Percentiles rank a stretch among this genome's conserved stretches.
phyloP scores from a whole-genome alignment of 352 stramenopile species.

The Globisporangium rhizosaccharum region DNA sequence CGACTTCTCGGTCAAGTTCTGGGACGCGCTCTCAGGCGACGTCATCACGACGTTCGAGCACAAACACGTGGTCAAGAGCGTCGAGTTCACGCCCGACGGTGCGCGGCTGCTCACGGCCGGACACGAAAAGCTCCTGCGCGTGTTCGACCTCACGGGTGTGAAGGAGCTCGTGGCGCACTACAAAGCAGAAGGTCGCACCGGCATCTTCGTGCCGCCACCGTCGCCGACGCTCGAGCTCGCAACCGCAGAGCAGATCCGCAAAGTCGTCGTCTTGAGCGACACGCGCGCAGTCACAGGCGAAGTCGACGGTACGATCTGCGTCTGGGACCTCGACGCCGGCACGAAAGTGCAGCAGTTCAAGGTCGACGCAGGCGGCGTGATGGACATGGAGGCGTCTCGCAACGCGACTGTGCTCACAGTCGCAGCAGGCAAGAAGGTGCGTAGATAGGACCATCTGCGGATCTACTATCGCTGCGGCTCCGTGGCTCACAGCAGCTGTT shows the following conservation, averaged over 20 bases:
- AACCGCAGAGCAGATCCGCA: constrained; percentile 70
- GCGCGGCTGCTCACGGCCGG: constrained; percentile 87
- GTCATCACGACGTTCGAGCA: constrained; percentile 92
- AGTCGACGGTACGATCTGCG: constrained; percentile 58
- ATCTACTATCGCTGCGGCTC: neutral
- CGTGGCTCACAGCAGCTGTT: neutral
- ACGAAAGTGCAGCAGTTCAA: constrained; percentile 44
- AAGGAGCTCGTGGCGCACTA: constrained; percentile 61
- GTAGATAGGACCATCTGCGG: neutral
- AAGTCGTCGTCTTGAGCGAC: constrained; percentile 62
- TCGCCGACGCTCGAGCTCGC: constrained; percentile 46
- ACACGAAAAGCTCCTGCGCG: constrained; percentile 92
- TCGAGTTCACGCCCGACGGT: constrained; percentile 90
- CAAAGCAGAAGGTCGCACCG: constrained; percentile 51
- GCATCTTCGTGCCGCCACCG: constrained; percentile 48
- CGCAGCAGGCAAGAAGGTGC: constrained; percentile 85
- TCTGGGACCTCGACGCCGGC: constrained; percentile 65
- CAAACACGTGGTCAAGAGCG: constrained; percentile 96
- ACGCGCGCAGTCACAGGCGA: constrained; percentile 58
- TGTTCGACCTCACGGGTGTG: constrained; percentile 82
- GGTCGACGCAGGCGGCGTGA: constrained; percentile 66
- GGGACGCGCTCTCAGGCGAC: constrained; percentile 95
- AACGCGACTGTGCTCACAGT: constrained; percentile 83
- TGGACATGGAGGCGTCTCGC: constrained; percentile 81
- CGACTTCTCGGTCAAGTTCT: constrained; percentile 96